A percentile compares a stretch with the other conserved stretches of the same genome.
Conservation (phyloP, 805 yeast species). For the Saccharomycopsis fodiens region DNA sequence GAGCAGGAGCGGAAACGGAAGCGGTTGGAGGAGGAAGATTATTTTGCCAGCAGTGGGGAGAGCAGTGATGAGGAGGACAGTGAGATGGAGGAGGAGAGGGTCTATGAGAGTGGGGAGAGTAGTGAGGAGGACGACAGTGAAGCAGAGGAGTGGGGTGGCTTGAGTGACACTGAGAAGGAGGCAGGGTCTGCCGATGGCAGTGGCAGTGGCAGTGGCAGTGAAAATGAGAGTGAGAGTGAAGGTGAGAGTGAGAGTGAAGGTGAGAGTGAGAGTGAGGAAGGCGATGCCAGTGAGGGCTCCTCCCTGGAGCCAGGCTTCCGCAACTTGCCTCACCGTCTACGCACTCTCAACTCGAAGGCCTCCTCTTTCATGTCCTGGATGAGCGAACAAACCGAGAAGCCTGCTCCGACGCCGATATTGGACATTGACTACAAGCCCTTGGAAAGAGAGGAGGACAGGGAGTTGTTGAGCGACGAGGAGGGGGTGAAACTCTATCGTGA, state of each 20-base stretch:
- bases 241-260: slow-evolving; percentile 27
- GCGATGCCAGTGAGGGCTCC: slow-evolving; percentile 25
- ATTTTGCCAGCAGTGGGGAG: slow-evolving; percentile 39
- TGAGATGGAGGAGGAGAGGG: slow-evolving; percentile 25
- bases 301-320: no score
- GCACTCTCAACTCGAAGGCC: slow-evolving; percentile 40
- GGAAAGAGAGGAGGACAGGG: slow-evolving; percentile 63
- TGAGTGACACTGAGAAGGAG: slow-evolving; percentile 10
- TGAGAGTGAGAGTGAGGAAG: slow-evolving; percentile 27
- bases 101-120: slow-evolving; percentile 25
- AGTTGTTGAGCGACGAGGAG: slow-evolving; percentile 60
- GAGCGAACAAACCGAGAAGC: slow-evolving; percentile 54
- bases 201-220: slow-evolving; percentile 18
- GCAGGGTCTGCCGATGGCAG: not conserved
- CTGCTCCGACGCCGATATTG: slow-evolving; percentile 43
- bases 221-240: slow-evolving; percentile 28
- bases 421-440: slow-evolving; percentile 45
- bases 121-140: slow-evolving; percentile 19
- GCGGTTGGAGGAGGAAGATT: slow-evolving; percentile 51
- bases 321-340: slow-evolving; percentile 28
- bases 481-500: slow-evolving; percentile 49
- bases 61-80: slow-evolving; percentile 26
- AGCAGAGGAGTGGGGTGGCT: slow-evolving; percentile 17
- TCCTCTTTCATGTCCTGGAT: slow-evolving; percentile 86
- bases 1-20: slow-evolving; percentile 36